These are phyloP conservation scores for Fusarium robinianum DNA, from an alignment of 2,329 filamentous ascomycete species.

Conservation along the genomic window DNA sequence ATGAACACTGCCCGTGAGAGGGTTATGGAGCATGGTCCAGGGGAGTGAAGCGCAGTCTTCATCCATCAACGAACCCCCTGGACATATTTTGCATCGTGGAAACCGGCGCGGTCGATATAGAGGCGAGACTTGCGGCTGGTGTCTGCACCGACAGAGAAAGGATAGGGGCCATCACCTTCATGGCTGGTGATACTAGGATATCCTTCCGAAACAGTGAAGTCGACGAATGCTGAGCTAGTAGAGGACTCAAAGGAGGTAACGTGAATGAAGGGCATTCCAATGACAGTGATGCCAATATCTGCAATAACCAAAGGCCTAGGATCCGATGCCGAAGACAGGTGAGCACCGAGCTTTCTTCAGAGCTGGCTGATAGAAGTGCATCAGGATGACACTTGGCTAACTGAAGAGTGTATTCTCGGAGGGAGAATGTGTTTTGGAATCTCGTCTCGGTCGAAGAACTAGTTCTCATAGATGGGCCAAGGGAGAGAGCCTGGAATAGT, in stretches of 20 bases:
- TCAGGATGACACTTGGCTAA: not conserved
- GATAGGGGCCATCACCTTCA: not conserved
- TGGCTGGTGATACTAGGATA: not conserved
- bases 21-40: not conserved
- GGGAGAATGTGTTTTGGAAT: not conserved
- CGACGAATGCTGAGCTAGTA: not conserved
- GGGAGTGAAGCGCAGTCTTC: not conserved
- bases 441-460: not conserved
- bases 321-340: not conserved
- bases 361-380: not conserved
- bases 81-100: not conserved
- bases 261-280: not conserved
- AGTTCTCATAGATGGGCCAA: not conserved
- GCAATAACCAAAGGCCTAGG: not conserved
- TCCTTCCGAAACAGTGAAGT: conserved; percentile 1
- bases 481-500: not conserved
- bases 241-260: not conserved
- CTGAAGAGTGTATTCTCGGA: not conserved
- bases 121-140: not conserved
- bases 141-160: not conserved
- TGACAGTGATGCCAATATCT: not conserved
- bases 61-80: not conserved
- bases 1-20: not conserved
- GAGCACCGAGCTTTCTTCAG: not conserved
- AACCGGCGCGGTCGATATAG: not conserved